Conservation (phyloP, 345 rosid genomes). For the Populus simonii region DNA sequence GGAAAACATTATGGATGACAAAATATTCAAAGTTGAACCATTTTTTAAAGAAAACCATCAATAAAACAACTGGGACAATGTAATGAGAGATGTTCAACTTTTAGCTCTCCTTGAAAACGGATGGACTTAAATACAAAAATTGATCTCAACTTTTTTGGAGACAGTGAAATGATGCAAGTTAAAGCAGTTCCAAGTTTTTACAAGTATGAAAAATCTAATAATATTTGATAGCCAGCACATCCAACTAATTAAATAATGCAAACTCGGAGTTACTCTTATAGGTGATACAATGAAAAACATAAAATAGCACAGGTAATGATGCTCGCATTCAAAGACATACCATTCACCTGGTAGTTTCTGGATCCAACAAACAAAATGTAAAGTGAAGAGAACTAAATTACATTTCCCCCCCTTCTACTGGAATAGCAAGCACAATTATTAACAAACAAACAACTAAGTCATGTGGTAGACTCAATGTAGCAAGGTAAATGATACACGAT, state of each 20-base stretch:
- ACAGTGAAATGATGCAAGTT: neutral
- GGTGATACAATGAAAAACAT: neutral
- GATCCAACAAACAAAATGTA: neutral
- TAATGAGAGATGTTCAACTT: no score
- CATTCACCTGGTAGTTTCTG: conserved; percentile 6
- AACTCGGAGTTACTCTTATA: neutral
- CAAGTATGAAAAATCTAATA: neutral
- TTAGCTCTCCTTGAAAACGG: no score
- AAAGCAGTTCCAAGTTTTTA: neutral
- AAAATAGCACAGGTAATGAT: neutral
- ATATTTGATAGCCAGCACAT: neutral
- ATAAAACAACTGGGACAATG: no score
- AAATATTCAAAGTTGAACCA: no score
- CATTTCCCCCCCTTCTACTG: conserved; percentile 2
- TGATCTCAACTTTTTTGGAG: no score
- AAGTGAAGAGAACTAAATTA: neutral
- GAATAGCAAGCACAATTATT: neutral
- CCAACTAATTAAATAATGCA: neutral
- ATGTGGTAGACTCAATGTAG: neutral
- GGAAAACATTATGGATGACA: neutral
- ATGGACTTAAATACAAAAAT: no score
- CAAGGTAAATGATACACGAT: neutral
- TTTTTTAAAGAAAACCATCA: no score
- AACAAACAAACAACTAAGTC: conserved; percentile 6
- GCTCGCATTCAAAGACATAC: conserved; percentile 2